These are phyloP conservation scores for Teratosphaeria zuluensis DNA, from an alignment of 2,329 filamentous ascomycete genomes.

Conservation along the genomic window DNA sequence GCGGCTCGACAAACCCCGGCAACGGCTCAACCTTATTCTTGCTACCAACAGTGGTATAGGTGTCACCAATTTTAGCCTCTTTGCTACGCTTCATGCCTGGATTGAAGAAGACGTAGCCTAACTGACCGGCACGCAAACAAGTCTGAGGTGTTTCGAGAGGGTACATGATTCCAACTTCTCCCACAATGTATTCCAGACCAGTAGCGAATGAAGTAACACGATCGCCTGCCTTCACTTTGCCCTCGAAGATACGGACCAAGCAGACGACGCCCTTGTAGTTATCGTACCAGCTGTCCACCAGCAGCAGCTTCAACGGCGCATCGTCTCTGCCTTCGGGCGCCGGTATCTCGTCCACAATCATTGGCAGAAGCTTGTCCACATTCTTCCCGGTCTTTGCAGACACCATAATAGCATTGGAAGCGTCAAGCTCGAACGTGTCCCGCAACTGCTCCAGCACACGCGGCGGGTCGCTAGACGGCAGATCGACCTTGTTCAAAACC, in stretches of 20 bases:
- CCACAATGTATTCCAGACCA: conserved; percentile 79
- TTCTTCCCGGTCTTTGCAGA: conserved; percentile 93
- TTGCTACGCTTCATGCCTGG: conserved; percentile 96
- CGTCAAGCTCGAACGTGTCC: conserved; percentile 77
- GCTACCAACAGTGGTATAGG: conserved; percentile 72
- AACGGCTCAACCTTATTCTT: conserved; percentile 70
- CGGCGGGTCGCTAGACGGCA: conserved; percentile 78
- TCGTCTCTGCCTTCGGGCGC: conserved; percentile 63
- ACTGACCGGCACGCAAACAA: conserved; percentile 76
- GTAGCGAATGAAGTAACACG: conserved; percentile 82
- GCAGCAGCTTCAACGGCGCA: conserved; percentile 69
- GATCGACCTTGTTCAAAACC: conserved; percentile 93
- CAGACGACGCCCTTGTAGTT: conserved; percentile 90
- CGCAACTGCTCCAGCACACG: conserved; percentile 79
- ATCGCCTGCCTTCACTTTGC: conserved; percentile 71
- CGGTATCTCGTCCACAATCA: conserved; percentile 76
- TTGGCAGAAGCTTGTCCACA: conserved; percentile 71
- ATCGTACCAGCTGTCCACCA: conserved; percentile 98
- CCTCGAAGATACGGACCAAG: conserved; percentile 85
- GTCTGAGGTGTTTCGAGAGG: conserved; percentile 75
- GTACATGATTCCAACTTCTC: conserved; percentile 95
- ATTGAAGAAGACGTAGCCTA: conserved; percentile 95
- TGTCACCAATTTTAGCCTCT: conserved; percentile 93
- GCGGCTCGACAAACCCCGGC: conserved; percentile 91
- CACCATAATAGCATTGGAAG: conserved; percentile 63